Evolutionary conservation across 331 rosid genomes (phyloP).

Genomic region (Rhamnella rubrinervis): DNA sequence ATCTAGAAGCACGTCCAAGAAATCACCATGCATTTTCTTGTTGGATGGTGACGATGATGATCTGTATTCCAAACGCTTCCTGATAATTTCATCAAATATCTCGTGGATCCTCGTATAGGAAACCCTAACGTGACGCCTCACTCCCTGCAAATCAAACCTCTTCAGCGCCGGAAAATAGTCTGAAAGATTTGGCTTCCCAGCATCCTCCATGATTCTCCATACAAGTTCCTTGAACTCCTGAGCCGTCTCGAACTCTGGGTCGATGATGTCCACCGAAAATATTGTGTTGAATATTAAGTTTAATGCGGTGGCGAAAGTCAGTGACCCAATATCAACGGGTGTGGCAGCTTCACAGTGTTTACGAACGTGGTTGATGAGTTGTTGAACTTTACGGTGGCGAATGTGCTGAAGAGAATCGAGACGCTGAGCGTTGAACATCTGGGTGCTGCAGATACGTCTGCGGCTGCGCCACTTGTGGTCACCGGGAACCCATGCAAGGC

Average conservation of each 20-base stretch:
- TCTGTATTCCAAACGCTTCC: constrained; percentile 3
- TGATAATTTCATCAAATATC: constrained; percentile 9
- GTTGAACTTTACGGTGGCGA: constrained; percentile 42
- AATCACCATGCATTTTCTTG: not conserved
- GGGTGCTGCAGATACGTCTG: constrained; percentile 48
- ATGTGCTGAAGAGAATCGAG: constrained; percentile 48
- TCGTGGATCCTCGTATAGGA: not conserved
- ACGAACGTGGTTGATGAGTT: constrained; percentile 33
- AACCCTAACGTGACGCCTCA: not conserved
- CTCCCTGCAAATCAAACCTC: constrained; percentile 26
- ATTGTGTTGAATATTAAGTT: constrained; percentile 11
- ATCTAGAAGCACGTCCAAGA: constrained; percentile 20
- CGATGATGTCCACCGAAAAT: constrained; percentile 16
- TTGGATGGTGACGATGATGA: too few species aligned
- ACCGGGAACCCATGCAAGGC: constrained; percentile 57
- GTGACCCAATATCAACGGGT: constrained; percentile 5
- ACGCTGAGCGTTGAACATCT: constrained; percentile 45
- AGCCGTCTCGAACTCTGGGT: not conserved
- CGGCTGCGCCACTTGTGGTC: constrained; percentile 56
- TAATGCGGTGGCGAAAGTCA: constrained; percentile 1
- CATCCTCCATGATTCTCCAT: constrained; percentile 4
- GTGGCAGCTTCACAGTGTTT: constrained; percentile 11
- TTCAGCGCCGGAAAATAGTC: constrained; percentile 29
- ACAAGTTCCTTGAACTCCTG: constrained; percentile 6
- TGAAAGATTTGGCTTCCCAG: constrained; percentile 21